These are phyloP conservation scores for Phytophthora syringae DNA, from an alignment of 352 stramenopile genomes.

Conservation along the genomic window DNA sequence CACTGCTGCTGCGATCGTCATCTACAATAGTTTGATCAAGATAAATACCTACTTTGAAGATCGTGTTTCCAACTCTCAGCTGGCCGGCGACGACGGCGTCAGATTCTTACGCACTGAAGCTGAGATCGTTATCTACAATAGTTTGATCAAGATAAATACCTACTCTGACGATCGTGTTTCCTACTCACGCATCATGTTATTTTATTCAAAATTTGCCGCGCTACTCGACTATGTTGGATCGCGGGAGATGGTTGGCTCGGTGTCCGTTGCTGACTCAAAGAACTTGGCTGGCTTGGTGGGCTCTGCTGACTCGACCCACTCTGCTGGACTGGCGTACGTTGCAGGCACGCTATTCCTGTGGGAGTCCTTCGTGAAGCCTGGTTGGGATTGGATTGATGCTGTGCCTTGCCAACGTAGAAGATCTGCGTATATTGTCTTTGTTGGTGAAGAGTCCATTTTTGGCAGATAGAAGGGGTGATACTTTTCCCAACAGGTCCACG, in stretches of 20 bases:
- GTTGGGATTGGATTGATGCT: neutral
- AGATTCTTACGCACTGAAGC: no score
- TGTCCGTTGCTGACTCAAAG: neutral
- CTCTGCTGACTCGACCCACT: neutral
- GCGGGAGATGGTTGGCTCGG: neutral
- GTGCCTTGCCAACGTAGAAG: neutral
- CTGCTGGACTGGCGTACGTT: neutral
- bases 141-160: neutral
- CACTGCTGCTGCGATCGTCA: no score
- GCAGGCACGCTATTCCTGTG: neutral
- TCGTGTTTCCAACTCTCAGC: no score
- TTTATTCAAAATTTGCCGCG: neutral
- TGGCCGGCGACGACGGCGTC: no score
- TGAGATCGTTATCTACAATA: neutral
- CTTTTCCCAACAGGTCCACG: slow-evolving; percentile 18
- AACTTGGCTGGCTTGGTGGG: neutral
- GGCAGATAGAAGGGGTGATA: slow-evolving; percentile 7
- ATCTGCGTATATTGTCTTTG: slow-evolving; percentile 4
- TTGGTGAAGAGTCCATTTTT: neutral
- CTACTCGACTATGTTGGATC: neutral
- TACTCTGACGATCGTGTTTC: neutral
- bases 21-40: no score
- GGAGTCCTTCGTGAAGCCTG: neutral
- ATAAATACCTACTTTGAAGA: no score
- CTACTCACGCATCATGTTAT: neutral